Evolutionary conservation across 495 filamentous ascomycete species (phyloP), one percentile per base, ranked within the genome.

Genomic region (Pyrenopolyporus hunteri): DNA sequence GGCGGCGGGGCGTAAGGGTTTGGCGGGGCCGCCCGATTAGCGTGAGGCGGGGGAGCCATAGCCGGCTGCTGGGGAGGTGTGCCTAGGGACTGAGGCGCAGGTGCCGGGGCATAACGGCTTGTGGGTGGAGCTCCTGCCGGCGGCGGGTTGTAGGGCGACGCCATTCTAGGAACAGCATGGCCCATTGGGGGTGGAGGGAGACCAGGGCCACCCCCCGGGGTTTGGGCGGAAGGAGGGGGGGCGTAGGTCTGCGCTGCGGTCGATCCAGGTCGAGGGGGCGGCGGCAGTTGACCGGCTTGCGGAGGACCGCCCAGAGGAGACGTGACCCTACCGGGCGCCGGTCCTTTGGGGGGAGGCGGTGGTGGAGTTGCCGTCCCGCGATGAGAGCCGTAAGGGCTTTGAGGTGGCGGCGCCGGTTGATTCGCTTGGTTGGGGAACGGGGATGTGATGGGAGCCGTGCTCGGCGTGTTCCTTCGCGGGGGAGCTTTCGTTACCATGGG

Each of bases 131-230:
- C 78, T n/a, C 82, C 83, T 46, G 85, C 74, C 5, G 91, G 91
- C 48, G 92, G 91, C 39, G 88, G 83, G 66, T 95, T 93, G 74
- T 97, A 97, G 33, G 92, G 92, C 13, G 93, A 97, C 3, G 90
- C 80, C 10, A 90, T 91, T 33, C 92, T 83, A 25, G 87, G 83
- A 47, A 91, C 82, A 5, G 84, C 79, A 22, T 77, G 79, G 40
- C 82, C 79, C 17, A 72, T 69, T 25, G 79, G 70, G 23, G 81
- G 75, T 46, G 73, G 44, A 56, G 82, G 79, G 19, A 73, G 9
- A 11, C 66, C 66, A 26, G 69, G 23, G 0, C 63, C 68, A 29
- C 51, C 67, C n/a, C 68, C 69, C 3, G 62, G 59, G n/a, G 55
- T 58, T 47, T 82, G 74, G 43, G 76, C 73, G 37, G 82, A 71